Evolutionary conservation across 2,329 filamentous ascomycete species (phyloP).

Genomic region (Dactylonectria estremocensis): DNA sequence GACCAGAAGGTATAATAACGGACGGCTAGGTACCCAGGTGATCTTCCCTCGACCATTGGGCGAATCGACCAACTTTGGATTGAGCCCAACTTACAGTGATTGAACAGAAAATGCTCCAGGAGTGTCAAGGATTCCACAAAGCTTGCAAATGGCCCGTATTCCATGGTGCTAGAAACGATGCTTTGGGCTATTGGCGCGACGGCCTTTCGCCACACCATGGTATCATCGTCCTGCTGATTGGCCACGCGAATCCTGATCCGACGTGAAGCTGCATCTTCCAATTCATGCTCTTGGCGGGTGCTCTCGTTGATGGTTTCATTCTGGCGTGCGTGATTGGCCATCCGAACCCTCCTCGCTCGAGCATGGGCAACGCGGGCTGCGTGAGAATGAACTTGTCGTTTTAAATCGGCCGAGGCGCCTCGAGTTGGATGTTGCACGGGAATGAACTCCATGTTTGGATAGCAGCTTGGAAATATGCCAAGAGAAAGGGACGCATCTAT

Average conservation of each 20-base stretch:
- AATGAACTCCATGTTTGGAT: conserved; percentile 25
- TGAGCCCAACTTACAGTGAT: conserved; percentile 25
- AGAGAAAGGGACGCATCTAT: too few relatives aligned
- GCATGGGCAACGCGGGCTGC: conserved; percentile 34
- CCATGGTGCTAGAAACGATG: conserved; percentile 16
- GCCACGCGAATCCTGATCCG: background rate
- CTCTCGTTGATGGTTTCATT: background rate
- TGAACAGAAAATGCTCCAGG: conserved; percentile 31
- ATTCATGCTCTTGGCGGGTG: background rate
- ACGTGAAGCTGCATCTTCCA: background rate
- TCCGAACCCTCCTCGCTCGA: conserved; percentile 20
- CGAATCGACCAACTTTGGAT: too few relatives aligned
- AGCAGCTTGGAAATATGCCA: background rate
- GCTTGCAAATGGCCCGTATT: conserved; percentile 33
- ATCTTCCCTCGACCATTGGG: background rate
- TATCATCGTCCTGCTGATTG: background rate
- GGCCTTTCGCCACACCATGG: background rate
- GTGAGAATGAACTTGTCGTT: conserved; percentile 31
- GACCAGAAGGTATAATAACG: background rate
- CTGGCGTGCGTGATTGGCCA: background rate
- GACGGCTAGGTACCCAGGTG: background rate
- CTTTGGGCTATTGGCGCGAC: background rate
- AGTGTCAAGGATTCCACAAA: conserved; percentile 26
- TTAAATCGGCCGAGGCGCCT: conserved; percentile 8
- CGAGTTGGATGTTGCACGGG: conserved; percentile 22